Evolutionary conservation across 2,329 filamentous ascomycete species (phyloP).

Genomic region (Mollisia scopiformis): DNA sequence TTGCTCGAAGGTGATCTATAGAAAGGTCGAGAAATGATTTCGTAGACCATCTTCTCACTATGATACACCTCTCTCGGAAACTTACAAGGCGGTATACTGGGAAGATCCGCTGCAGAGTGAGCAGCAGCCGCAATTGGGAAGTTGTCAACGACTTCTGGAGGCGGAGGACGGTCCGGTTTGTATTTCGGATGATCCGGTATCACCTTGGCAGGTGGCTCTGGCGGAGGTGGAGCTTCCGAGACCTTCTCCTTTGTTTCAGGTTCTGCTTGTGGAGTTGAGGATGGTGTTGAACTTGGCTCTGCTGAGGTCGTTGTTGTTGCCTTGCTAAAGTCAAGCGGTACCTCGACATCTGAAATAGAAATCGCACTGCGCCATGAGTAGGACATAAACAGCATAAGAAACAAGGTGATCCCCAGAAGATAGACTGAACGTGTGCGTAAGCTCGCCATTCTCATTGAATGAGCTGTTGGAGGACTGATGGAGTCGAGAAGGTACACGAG

Average conservation of each 20-base stretch:
- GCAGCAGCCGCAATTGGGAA: constrained; percentile 26
- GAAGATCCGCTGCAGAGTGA: constrained; percentile 33
- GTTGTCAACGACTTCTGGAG: constrained; percentile 20
- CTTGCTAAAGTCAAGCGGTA: background rate
- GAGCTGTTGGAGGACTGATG: background rate
- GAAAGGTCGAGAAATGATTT: too few species aligned
- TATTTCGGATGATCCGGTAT: background rate
- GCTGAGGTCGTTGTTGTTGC: background rate
- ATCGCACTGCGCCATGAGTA: background rate
- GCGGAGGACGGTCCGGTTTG: background rate
- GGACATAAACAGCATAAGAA: background rate
- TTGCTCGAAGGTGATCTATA: too few species aligned
- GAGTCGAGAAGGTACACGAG: background rate
- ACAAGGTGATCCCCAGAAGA: background rate
- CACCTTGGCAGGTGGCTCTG: background rate
- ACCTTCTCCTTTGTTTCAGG: background rate
- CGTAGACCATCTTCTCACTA: too few species aligned
- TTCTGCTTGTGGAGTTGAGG: background rate
- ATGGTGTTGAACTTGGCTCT: background rate
- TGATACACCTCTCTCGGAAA: too few species aligned
- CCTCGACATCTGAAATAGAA: background rate
- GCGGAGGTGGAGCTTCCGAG: too few species aligned
- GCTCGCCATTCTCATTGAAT: background rate
- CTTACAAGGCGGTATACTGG: constrained; percentile 48
- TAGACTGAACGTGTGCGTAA: background rate